A percentile compares a stretch with the other conserved stretches of the same genome.
These are phyloP conservation scores for Cylindrotheca closterium DNA, from an alignment of 108 stramenopile genomes.

Conservation along the genomic window DNA sequence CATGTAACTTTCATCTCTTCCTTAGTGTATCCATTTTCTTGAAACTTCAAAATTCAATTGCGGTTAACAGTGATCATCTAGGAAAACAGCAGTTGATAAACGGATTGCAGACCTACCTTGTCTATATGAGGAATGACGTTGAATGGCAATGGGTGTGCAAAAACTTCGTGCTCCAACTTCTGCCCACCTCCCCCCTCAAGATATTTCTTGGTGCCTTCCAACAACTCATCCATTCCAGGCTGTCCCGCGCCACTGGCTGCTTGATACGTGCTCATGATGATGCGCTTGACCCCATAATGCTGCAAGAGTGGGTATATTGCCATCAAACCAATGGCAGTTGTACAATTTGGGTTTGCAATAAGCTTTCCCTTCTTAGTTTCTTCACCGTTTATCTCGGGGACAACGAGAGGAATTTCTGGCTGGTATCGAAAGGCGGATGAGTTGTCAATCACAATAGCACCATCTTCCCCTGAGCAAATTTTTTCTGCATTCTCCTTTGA, in stretches of 20 bases:
- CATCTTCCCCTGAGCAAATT: conserved; percentile 67
- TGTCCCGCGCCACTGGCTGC: conserved; percentile 89
- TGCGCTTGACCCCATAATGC: conserved; percentile 85
- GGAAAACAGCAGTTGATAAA: too few species aligned
- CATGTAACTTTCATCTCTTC: conserved; percentile 99
- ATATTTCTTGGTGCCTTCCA: conserved; percentile 76
- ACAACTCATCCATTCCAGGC: conserved; percentile 96
- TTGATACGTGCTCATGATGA: conserved; percentile 97
- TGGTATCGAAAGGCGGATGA: conserved; percentile 94
- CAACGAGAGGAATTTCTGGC: conserved; percentile 90
- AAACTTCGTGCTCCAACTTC: conserved; percentile 71
- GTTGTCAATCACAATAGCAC: conserved; percentile 83
- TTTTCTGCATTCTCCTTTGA: conserved; percentile 74
- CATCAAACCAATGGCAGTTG: conserved; percentile 98
- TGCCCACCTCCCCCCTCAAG: conserved; percentile 28
- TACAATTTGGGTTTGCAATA: conserved; percentile 99
- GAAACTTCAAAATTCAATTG: too few species aligned
- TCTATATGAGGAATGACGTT: conserved; percentile 99
- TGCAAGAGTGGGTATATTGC: conserved; percentile 92
- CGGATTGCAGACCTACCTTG: too few species aligned
- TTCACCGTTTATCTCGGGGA: conserved; percentile 96
- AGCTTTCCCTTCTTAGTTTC: conserved; percentile 81
- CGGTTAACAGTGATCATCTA: too few species aligned
- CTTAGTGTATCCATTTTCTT: conserved; percentile 98
- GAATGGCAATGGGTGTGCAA: conserved; percentile 96